Evolutionary conservation across 2,329 filamentous ascomycete genomes (phyloP).

Genomic region (Fusarium odoratissimum): DNA sequence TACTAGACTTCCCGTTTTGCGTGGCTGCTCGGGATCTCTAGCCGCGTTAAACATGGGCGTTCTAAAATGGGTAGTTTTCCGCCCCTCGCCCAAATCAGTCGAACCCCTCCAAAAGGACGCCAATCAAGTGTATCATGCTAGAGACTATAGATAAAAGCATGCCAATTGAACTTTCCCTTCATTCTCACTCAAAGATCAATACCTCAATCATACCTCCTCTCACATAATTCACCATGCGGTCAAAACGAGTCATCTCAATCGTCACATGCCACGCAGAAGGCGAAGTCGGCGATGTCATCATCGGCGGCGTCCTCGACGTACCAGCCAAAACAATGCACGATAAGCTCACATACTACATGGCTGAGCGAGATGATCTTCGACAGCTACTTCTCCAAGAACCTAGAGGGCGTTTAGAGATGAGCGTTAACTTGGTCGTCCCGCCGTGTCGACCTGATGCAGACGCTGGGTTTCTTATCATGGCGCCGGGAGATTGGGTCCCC

Average conservation of each 20-base stretch:
- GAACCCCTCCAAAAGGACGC: background rate
- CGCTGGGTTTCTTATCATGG: slow-evolving; percentile 54
- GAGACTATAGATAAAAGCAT: slow-evolving; percentile 4
- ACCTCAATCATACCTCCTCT: background rate
- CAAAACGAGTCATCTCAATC: slow-evolving; percentile 43
- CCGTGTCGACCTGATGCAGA: slow-evolving; percentile 54
- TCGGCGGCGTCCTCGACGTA: slow-evolving; percentile 59
- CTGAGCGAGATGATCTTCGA: slow-evolving; percentile 53
- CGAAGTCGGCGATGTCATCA: slow-evolving; percentile 61
- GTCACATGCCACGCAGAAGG: slow-evolving; percentile 55
- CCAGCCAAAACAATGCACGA: slow-evolving; percentile 60
- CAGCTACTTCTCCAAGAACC: slow-evolving; percentile 5
- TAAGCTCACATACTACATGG: slow-evolving; percentile 57
- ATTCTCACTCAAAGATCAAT: background rate
- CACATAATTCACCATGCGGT: slow-evolving; percentile 2
- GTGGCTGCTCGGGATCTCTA: slow-evolving; percentile 20
- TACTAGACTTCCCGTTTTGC: background rate
- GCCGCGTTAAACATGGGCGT: background rate
- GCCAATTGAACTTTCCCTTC: background rate
- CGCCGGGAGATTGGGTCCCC: slow-evolving; percentile 31
- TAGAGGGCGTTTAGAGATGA: slow-evolving; percentile 10
- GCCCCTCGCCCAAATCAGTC: background rate
- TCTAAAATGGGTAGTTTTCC: slow-evolving; percentile 11
- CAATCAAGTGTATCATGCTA: background rate
- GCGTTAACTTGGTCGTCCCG: background rate